Base-by-base conservation (phyloP, 78 protist species). In the Emiliania huxleyi region DNA sequence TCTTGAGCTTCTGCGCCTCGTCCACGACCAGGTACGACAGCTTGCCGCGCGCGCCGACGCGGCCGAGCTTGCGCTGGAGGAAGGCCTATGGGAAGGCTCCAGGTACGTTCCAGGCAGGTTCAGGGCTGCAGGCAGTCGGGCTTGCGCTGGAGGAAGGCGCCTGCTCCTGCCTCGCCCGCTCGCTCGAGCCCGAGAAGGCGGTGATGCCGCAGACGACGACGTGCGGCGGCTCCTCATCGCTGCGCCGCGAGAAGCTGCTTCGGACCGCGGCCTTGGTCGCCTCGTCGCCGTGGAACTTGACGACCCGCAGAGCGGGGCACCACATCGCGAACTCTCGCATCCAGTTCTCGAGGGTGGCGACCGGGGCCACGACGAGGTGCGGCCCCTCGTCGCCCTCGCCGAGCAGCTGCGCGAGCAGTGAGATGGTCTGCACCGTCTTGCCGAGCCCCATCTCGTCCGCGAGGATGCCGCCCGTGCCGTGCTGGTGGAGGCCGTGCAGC, bases 301-400 rank as follows among this genome's bases (percentile, higher is more conserved):
- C 42, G 21, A 33, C 62, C 69, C 6, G 35, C 19, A 84, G 38
- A 6, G 42, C 35, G 15, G 69, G 69, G 5, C 44, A 29, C 90
- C 52, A 84, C 90, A 0, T 23, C 1, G 25, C 38, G 29, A 84
- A 15, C 43, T 46, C 52, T 1, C 90, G 90, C 52, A 23, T 42
- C 98, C 98, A 97, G 35, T 95, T 95, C 43, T 93, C 96, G 35
- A 96, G 55, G 22, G 94, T 94, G 21, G 96, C 84, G 38, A 56
- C 55, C 2, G 97, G 98, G 6, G 95, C 87, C 12, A 97, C 87
- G 44, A 97, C 90, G 22, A 97, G 83, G 83, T 92, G 93, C 15
- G 97, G 96, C 0, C 96, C 96, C 19, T 38, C 56, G 22, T 73
- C 38, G 55, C 25, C 91, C 1, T 62, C 73, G 23, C 12, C 73